These are phyloP conservation scores for Penicillium desertorum DNA, from an alignment of 495 filamentous ascomycete genomes.

Conservation along the genomic window DNA sequence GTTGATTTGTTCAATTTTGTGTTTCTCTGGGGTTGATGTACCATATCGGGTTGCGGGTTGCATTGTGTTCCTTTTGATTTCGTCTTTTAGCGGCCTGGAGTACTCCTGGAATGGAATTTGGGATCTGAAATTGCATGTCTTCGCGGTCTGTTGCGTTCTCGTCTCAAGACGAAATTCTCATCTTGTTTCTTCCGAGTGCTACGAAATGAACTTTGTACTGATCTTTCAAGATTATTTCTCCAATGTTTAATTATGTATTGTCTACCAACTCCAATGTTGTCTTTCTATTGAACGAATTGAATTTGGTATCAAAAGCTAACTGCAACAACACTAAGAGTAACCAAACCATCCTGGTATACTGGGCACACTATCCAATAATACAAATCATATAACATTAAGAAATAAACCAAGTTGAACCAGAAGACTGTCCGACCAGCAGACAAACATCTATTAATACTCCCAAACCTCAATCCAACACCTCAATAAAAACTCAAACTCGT, in stretches of 20 bases:
- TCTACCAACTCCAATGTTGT: background rate
- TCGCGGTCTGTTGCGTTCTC: background rate
- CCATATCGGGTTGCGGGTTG: constrained; percentile 1
- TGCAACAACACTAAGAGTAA: too few relatives aligned
- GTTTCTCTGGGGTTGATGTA: background rate
- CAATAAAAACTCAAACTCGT: constrained; percentile 35
- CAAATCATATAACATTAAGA: background rate
- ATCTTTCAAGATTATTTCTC: background rate
- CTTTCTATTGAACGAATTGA: background rate
- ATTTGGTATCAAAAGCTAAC: background rate
- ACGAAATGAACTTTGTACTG: background rate
- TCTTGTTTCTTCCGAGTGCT: background rate
- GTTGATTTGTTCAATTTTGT: background rate
- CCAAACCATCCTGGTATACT: background rate
- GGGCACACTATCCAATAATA: constrained; percentile 4
- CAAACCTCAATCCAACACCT: background rate
- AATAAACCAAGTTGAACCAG: background rate
- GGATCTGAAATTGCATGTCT: background rate
- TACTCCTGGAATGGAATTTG: constrained; percentile 4
- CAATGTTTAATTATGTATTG: background rate
- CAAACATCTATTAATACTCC: background rate
- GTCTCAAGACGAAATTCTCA: background rate
- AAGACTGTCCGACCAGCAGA: constrained; percentile 7
- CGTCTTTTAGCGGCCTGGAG: background rate
- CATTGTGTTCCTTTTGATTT: constrained; percentile 1